These are phyloP conservation scores for Dictyophora rubrovolvata DNA, from an alignment of 768 basidiomycete genomes.

Conservation along the genomic window DNA sequence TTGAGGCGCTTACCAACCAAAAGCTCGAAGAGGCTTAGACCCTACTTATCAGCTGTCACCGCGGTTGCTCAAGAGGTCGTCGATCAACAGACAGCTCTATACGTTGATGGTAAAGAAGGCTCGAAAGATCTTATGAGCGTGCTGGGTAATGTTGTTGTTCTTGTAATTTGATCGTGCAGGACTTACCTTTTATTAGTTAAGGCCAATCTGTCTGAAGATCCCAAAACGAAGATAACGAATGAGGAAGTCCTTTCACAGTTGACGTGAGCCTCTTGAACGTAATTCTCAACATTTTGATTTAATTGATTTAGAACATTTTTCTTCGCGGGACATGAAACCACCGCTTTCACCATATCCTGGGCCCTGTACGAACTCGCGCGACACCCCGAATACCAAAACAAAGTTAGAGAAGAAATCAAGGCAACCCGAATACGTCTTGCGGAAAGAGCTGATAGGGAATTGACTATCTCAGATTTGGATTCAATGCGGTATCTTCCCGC, in stretches of 20 bases:
- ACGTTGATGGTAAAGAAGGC: constrained; percentile 13
- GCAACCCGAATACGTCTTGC: constrained; percentile 14
- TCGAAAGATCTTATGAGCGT: constrained; percentile 26
- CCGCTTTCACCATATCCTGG: constrained; percentile 20
- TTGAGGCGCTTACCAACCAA: constrained; percentile 21
- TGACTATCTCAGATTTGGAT: constrained; percentile 24
- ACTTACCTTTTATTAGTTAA: constrained; percentile 14
- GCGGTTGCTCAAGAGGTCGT: constrained; percentile 17
- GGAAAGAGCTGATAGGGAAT: constrained; percentile 18
- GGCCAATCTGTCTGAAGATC: constrained; percentile 21
- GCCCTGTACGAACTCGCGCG: constrained; percentile 20
- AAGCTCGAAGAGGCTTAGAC: constrained; percentile 21
- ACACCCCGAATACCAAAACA: constrained; percentile 17
- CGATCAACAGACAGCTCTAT: constrained; percentile 15
- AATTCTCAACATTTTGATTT: no score
- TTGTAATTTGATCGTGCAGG: not conserved
- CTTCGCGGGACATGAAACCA: constrained; percentile 17
- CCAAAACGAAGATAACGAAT: constrained; percentile 20
- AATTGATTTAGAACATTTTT: not conserved
- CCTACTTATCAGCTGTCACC: constrained; percentile 17
- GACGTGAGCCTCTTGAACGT: constrained; percentile 12
- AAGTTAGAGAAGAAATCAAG: constrained; percentile 20
- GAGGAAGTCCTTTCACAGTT: constrained; percentile 25
- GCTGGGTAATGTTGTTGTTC: constrained; percentile 15
- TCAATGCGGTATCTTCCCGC: constrained; percentile 17